Base-by-base conservation (phyloP, 2,329 filamentous ascomycete genomes). In the Exophiala viscosa region DNA sequence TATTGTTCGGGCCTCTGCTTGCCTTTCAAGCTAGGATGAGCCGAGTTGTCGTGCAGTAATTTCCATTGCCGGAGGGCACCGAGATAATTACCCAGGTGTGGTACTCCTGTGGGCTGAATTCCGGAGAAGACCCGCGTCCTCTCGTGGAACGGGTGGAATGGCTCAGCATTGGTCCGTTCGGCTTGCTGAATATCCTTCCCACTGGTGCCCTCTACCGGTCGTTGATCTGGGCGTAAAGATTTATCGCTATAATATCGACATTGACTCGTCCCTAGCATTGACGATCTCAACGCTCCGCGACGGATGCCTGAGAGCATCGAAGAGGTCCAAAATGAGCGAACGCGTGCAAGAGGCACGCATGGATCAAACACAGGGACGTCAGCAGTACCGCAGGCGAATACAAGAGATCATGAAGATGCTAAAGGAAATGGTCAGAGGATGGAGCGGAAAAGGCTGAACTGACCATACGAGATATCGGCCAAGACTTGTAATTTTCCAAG, bases 21-120 rank as follows among this genome's bases (percentile, higher is more conserved):
- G 15, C 36, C 10, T 15, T 44, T 23, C 13, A 54, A 36, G 17
- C 46, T 35, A 2, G 55, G 75, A 52, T 79, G 85, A 9, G 84
- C 81, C 0, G 83, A 76, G 34, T 79, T 74, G 55, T 90, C 75
- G 60, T 99, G 92, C 6, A 96, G 76, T 55, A 79, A 78, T 42
- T 87, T 86, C 93, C 93, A 99, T 76, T 90, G 84, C 45, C 83
- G 82, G 50, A 99, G 74, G 13, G 93, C 93, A 20, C 93, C 93
- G 9, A 95, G 80, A 70, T 96, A 99, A 73, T 99, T 99, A 50
- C 93, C 93, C 28, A 99, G 74, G 69, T 99, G 93, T 11, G 93
- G 93, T 18, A 95, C 80, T 33, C 92, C 93, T 0, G 93, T 99
- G 14, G 93, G 93, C 70, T 99, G 93, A 63, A 99, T 99, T 48